Conservation (phyloP, 164 flowering plant genomes). For the Protea cynaroides region DNA sequence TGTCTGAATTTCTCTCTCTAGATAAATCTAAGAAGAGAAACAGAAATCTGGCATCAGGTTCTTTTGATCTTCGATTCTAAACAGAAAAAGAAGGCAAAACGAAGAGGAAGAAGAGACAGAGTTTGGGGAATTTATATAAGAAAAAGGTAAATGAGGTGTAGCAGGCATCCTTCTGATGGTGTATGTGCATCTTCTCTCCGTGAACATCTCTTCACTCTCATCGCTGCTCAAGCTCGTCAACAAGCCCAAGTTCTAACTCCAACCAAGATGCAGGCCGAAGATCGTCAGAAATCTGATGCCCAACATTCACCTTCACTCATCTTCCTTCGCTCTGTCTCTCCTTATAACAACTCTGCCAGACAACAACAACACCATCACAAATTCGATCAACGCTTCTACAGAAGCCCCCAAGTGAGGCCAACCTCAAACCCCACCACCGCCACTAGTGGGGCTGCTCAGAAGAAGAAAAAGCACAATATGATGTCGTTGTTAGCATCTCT, state of each 20-base stretch:
- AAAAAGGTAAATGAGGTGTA: conserved; percentile 64
- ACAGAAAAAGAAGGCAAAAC: not conserved
- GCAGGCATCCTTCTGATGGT: conserved; percentile 64
- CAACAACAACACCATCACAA: conserved; percentile 5
- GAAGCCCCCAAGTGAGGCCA: conserved; percentile 74
- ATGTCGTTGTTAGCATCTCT: conserved; percentile 13
- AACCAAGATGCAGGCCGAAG: conserved; percentile 12
- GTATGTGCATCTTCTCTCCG: conserved; percentile 92
- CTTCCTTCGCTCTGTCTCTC: conserved; percentile 90
- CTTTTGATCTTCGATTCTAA: not conserved
- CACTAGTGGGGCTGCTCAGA: too few species aligned
- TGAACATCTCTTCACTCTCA: conserved; percentile 54
- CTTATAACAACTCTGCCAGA: conserved; percentile 35
- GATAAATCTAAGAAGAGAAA: too few species aligned
- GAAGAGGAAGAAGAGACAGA: not conserved
- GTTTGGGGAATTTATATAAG: not conserved
- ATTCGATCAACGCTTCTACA: conserved; percentile 38
- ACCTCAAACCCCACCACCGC: conserved; percentile 1
- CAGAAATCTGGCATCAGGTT: too few species aligned
- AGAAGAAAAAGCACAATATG: conserved; percentile 8
- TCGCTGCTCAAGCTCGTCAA: too few species aligned
- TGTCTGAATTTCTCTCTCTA: not conserved
- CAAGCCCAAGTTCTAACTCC: conserved; percentile 26
- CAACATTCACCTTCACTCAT: conserved; percentile 35
- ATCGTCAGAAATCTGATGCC: conserved; percentile 26